Percentiles rank a stretch among this genome's conserved stretches.
Conservation (phyloP, 1,139 yeast species). For the Waltiozyma sp. region DNA sequence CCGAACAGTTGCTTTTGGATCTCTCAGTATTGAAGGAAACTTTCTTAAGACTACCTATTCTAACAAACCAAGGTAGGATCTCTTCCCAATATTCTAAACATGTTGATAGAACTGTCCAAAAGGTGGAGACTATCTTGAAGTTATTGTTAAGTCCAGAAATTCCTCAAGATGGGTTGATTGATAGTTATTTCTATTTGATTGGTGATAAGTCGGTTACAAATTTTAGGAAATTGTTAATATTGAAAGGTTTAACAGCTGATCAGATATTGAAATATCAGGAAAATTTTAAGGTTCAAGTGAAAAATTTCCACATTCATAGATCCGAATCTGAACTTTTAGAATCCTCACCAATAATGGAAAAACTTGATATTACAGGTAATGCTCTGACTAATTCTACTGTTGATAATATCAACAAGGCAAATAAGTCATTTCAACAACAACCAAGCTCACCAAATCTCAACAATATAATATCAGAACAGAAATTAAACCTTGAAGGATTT, state of each 20-base stretch:
- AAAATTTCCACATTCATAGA: conserved; percentile 11
- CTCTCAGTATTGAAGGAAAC: conserved; percentile 49
- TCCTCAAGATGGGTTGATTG: conserved; percentile 59
- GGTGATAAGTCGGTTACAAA: conserved; percentile 56
- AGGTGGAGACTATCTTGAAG: conserved; percentile 54
- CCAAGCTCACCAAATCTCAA: neutral
- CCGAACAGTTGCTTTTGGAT: conserved; percentile 77
- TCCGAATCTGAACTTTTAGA: conserved; percentile 36
- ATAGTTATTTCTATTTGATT: conserved; percentile 54
- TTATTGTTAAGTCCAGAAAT: conserved; percentile 50
- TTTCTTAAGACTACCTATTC: conserved; percentile 41
- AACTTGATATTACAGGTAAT: conserved; percentile 12
- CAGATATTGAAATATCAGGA: conserved; percentile 46
- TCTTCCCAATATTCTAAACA: conserved; percentile 16
- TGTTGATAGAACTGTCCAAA: conserved; percentile 38
- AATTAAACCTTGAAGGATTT: conserved; percentile 13
- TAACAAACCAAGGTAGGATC: conserved; percentile 7
- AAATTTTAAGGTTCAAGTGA: conserved; percentile 46
- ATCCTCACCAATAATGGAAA: conserved; percentile 31
- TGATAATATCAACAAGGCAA: conserved; percentile 10
- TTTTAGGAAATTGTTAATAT: conserved; percentile 50
- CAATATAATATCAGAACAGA: neutral
- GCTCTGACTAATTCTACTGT: conserved; percentile 3
- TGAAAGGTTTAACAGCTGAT: conserved; percentile 40
- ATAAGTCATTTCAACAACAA: conserved; percentile 11